Base-by-base conservation (phyloP, 495 filamentous ascomycete species). In the Penicillium macrosclerotiorum region DNA sequence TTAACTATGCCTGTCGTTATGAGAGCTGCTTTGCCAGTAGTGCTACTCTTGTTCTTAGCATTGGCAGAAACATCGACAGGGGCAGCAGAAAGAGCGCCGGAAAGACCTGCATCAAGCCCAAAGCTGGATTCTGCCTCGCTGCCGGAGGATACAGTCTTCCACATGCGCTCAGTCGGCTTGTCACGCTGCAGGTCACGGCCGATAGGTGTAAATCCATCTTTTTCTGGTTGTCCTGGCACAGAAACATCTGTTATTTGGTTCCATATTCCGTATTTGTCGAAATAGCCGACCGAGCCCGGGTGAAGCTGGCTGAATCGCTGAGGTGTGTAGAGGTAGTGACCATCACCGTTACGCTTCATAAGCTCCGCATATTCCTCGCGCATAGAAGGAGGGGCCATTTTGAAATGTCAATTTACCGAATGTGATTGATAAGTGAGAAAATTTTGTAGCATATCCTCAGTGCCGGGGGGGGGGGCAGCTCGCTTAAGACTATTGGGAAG, bases 331-430 rank as follows among this genome's bases (percentile, higher is more conserved):
- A 52, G 37, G 12, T 33, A 52, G 17, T 46, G 9, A 9, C 49
- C 43, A 1, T 47, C 25, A 17, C 25, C 31, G 24, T 47, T 30
- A 5, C 12, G 37, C 5, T 47, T 44, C 44, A 53, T 53, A 7
- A 53, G 50, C 33, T 23, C 34, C 12, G 50, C 44, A 25, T 47
- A 47, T 32, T 53, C 50, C n/a, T n/a, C n/a, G n/a, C n/a, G n/a
- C n/a, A n/a, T n/a, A n/a, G n/a, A n/a, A n/a, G n/a, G n/a, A n/a
- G n/a, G n/a, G n/a, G n/a, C n/a, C n/a, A n/a, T n/a, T n/a, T n/a
- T n/a, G n/a, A n/a, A n/a, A n/a, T n/a, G n/a, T n/a, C n/a, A n/a
- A n/a, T n/a, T n/a, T n/a, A n/a, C n/a, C n/a, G n/a, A n/a, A n/a
- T n/a, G n/a, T n/a, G n/a, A n/a, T n/a, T n/a, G n/a, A n/a, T n/a